A percentile compares a stretch with the other conserved stretches of the same genome.
Conservation (phyloP, 192 early-diverging fungal species). For the Backusella westeae region DNA sequence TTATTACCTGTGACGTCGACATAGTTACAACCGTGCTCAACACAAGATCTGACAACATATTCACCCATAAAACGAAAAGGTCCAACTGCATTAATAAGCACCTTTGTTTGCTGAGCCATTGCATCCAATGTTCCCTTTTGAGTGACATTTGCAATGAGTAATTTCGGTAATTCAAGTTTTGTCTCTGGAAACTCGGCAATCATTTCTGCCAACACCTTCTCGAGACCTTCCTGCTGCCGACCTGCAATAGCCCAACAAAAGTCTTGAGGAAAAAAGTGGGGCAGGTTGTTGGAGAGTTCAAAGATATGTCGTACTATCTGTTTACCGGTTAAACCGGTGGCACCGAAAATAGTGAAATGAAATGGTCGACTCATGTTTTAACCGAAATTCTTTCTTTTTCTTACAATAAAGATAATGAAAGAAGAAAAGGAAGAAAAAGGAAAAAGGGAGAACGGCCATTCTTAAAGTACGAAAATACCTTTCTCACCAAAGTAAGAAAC, state of each 20-base stretch:
- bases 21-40: slow-evolving; percentile 51
- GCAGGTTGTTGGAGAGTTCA: slow-evolving; percentile 14
- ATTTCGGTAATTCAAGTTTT: slow-evolving; percentile 17
- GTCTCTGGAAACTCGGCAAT: slow-evolving; percentile 9
- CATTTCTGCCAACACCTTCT: slow-evolving; percentile 15
- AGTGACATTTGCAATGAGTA: slow-evolving; percentile 48
- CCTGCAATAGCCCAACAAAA: slow-evolving; percentile 37
- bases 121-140: slow-evolving; percentile 22
- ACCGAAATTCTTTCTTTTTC: not conserved
- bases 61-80: slow-evolving; percentile 67
- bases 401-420: not conserved
- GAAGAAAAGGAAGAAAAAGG: not conserved
- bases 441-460: not conserved
- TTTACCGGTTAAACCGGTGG: slow-evolving; percentile 62
- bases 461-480: not conserved
- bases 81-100: slow-evolving; percentile 60
- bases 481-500: not conserved
- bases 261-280: not conserved
- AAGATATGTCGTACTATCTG: slow-evolving; percentile 42
- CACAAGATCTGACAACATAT: slow-evolving; percentile 60
- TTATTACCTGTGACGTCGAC: slow-evolving; percentile 52
- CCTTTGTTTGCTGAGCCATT: slow-evolving; percentile 21
- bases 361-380: slow-evolving; percentile 16
- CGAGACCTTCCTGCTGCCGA: slow-evolving; percentile 11
- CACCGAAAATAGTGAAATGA: slow-evolving; percentile 56